phyloP scores from a whole-genome alignment of 2,329 filamentous ascomycete species.

The Fusarium papillatum region DNA sequence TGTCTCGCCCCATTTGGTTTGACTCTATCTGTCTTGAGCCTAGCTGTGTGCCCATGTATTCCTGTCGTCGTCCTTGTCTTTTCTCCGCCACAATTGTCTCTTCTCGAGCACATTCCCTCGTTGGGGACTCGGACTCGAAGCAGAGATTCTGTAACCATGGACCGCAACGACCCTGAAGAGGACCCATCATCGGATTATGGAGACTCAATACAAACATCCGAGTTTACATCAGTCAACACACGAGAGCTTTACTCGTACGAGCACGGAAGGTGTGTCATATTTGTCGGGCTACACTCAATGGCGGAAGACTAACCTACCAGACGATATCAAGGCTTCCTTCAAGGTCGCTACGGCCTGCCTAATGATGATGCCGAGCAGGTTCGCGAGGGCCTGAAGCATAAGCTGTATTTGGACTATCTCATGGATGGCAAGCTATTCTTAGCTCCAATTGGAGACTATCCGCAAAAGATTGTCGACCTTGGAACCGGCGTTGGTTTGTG shows the following conservation, averaged over 20 bases:
- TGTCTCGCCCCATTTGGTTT: slow-evolving; percentile 11
- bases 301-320: slow-evolving; percentile 42
- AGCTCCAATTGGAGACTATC: slow-evolving; percentile 58
- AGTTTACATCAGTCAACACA: slow-evolving; percentile 56
- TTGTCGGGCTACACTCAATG: not conserved
- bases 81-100: slow-evolving; percentile 20
- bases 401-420: slow-evolving; percentile 61
- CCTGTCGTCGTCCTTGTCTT: slow-evolving; percentile 9
- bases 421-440: slow-evolving; percentile 57
- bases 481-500: slow-evolving; percentile 67
- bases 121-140: slow-evolving; percentile 9
- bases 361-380: slow-evolving; percentile 66
- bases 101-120: slow-evolving; percentile 17
- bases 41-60: slow-evolving; percentile 36
- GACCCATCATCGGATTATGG: slow-evolving; percentile 56
- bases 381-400: slow-evolving; percentile 63
- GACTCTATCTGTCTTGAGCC: slow-evolving; percentile 12
- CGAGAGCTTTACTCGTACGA: slow-evolving; percentile 51
- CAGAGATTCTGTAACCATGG: slow-evolving; percentile 36
- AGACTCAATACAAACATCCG: slow-evolving; percentile 52
- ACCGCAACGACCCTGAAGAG: slow-evolving; percentile 42
- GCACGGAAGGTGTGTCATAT: slow-evolving; percentile 50
- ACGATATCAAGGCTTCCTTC: slow-evolving; percentile 63
- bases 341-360: slow-evolving; percentile 63
- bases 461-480: slow-evolving; percentile 64